phyloP scores from a whole-genome alignment of 345 rosid genomes.

The Erysimum cheiranthoides region DNA sequence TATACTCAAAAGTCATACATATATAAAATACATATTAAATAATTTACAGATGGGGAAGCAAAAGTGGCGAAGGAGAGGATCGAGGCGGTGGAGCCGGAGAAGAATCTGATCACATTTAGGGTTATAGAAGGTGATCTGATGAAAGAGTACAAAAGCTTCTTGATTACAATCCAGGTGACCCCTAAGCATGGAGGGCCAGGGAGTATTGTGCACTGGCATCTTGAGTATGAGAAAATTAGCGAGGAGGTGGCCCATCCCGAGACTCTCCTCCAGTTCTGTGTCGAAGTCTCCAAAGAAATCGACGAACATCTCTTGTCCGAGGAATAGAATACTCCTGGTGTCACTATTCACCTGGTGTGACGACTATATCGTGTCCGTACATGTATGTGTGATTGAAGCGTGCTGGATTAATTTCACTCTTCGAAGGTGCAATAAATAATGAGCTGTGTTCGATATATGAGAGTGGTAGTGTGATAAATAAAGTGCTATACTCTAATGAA shows the following conservation, averaged over 20 bases:
- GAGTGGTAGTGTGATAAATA: background rate
- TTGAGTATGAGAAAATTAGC: constrained; percentile 8
- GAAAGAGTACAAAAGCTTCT: constrained; percentile 15
- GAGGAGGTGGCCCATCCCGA: constrained; percentile 5
- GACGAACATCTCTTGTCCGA: constrained; percentile 35
- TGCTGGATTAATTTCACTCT: background rate
- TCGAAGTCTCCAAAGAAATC: background rate
- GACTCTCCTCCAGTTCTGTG: background rate
- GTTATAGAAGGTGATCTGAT: constrained; percentile 1
- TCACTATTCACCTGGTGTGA: too few species aligned
- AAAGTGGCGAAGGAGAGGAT: constrained; percentile 12
- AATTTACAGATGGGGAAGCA: constrained; percentile 1
- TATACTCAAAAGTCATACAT: too few species aligned
- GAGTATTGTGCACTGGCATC: background rate
- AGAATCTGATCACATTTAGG: background rate
- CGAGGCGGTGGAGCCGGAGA: constrained; percentile 5
- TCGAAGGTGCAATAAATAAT: background rate
- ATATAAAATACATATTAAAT: too few species aligned
- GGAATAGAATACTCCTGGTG: constrained; percentile 16
- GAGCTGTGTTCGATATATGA: background rate
- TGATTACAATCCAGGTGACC: background rate
- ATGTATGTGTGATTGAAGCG: constrained; percentile 12
- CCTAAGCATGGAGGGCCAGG: constrained; percentile 1
- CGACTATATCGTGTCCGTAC: background rate
- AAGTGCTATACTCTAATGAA: background rate